Base-by-base conservation (phyloP, 306 rosid genomes). In the Cyclanthera cordifolia region DNA sequence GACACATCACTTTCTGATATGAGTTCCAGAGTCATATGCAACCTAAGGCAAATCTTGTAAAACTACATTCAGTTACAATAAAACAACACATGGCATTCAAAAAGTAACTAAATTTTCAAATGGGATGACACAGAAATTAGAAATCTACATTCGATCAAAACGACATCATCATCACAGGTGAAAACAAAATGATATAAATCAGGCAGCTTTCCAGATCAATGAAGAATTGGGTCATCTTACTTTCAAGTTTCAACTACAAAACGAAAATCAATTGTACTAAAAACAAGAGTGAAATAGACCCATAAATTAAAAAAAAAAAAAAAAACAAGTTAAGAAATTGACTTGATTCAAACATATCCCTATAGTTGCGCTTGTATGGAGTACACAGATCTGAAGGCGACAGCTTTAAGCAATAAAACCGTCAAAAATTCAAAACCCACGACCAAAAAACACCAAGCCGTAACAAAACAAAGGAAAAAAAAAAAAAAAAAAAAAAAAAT, bases 341-440 rank as follows among this genome's bases (percentile, higher is more conserved):
- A 37, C 43, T 37, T 37, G 43, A 37, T 7, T 37, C 43, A 5
- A 37, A 37, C 43, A 7, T 7, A 37, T 37, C 43, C 43, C 43
- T 37, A 37, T 8, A 8, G 14, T 14, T 41, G 3, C 43, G 41
- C 55, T 46, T 25, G 53, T 20, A 13, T 21, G 2, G 34, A 28
- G 55, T 47, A 66, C 53, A 46, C 73, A 72, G 80, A 79, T 54
- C 76, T 64, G 75, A 73, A 41, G 8, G 73, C 71, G 51, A 66
- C 72, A 69, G 61, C 64, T 66, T 12, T 9, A 54, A 70, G 27
- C 51, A 63, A 47, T 47, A 53, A 25, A 25, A 53, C 16, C 55
- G 53, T 57, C 23, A 49, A 17, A 34, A 14, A 63, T 5, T 74
- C 43, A 65, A 61, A 55, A 74, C 45, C 52, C 69, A 50, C 52